Conservation (phyloP, 495 filamentous ascomycete species). For the Elasticomyces elasticus region DNA sequence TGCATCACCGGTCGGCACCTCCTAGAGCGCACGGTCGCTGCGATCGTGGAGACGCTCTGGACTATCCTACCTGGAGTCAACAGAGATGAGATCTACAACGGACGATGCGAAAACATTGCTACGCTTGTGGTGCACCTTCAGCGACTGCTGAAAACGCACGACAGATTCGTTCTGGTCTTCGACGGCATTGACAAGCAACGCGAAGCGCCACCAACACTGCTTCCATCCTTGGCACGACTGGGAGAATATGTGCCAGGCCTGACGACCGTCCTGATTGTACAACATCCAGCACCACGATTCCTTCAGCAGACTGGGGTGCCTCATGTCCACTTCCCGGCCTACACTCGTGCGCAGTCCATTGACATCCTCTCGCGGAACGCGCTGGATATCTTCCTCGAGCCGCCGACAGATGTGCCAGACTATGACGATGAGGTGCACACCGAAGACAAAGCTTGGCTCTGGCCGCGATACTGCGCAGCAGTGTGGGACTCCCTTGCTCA, state of each 20-base stretch:
- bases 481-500: slow-evolving; percentile 65
- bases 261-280: slow-evolving; percentile 67
- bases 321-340: slow-evolving; percentile 75
- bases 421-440: slow-evolving; percentile 43
- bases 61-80: slow-evolving; percentile 34
- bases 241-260: slow-evolving; percentile 81
- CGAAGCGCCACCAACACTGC: slow-evolving; percentile 65
- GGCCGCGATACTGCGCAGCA: slow-evolving; percentile 64
- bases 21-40: slow-evolving; percentile 53
- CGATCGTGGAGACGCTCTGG: slow-evolving; percentile 39
- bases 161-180: slow-evolving; percentile 69
- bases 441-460: slow-evolving; percentile 47
- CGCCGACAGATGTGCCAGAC: slow-evolving; percentile 33
- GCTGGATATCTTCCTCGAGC: slow-evolving; percentile 35
- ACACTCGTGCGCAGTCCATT: slow-evolving; percentile 69
- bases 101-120: slow-evolving; percentile 65
- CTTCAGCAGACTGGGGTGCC: slow-evolving; percentile 64
- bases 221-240: slow-evolving; percentile 72
- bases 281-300: slow-evolving; percentile 57
- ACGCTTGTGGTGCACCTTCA: slow-evolving; percentile 61
- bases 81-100: slow-evolving; percentile 34
- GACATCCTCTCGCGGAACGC: slow-evolving; percentile 52
- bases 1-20: slow-evolving; percentile 86
- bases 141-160: slow-evolving; percentile 35
- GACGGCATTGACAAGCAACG: slow-evolving; percentile 86